Conservation (phyloP, 768 basidiomycete genomes). For the Phylloporus rhodoxanthus region DNA sequence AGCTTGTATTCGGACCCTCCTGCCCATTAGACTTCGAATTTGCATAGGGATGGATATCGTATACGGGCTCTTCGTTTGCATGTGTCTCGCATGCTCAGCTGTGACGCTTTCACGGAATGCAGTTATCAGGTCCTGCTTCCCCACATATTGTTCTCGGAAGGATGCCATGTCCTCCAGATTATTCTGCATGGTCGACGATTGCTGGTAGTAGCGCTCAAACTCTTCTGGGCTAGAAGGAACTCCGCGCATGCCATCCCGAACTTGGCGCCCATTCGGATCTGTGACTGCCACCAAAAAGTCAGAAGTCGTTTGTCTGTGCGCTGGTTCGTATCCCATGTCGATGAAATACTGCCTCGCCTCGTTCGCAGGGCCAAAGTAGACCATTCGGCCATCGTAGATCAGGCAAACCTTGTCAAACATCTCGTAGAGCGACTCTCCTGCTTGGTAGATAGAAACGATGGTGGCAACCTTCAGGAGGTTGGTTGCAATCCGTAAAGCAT, state of each 20-base stretch:
- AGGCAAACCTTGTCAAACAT: constrained; percentile 70
- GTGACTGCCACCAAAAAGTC: constrained; percentile 60
- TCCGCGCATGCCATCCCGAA: constrained; percentile 27
- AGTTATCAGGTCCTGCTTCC: constrained; percentile 36
- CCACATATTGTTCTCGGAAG: constrained; percentile 43
- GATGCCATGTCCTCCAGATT: constrained; percentile 46
- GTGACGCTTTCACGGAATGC: constrained; percentile 46
- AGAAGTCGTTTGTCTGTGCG: constrained; percentile 54
- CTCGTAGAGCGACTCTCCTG: constrained; percentile 60
- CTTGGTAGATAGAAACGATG: constrained; percentile 83
- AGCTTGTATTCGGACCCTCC: constrained; percentile 42
- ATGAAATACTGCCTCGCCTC: constrained; percentile 55
- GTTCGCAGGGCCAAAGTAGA: constrained; percentile 53
- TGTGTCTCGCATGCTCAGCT: constrained; percentile 48
- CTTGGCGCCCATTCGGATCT: constrained; percentile 55
- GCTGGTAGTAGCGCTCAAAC: constrained; percentile 46
- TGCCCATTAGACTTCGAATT: constrained; percentile 40
- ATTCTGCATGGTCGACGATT: constrained; percentile 33
- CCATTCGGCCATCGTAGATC: constrained; percentile 53
- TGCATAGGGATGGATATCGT: constrained; percentile 46
- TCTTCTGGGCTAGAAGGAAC: constrained; percentile 47
- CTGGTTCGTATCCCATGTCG: constrained; percentile 50
- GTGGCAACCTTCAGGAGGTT: constrained; percentile 50
- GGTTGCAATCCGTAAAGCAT: constrained; percentile 62
- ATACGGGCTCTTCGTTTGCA: constrained; percentile 41